Base-by-base conservation (phyloP, 805 yeast species). In the Candida sakaeoensis region DNA sequence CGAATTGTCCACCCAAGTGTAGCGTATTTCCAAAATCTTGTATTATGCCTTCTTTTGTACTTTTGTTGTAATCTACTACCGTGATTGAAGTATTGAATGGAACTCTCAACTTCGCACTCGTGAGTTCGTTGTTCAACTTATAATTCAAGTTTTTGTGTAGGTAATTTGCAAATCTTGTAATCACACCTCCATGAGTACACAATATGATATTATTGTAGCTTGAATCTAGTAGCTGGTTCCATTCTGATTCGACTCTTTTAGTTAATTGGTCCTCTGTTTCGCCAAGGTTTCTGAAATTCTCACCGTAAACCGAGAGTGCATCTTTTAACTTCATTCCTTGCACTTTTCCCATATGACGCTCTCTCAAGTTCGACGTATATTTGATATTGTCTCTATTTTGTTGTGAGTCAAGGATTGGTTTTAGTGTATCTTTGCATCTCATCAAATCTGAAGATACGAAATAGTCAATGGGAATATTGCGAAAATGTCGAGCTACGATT, bases 111-210 rank as follows among this genome's bases (percentile, higher is more conserved):
- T 65, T 69, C 0, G 60, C 67, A 4, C 60, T 60, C 1, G 60
- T 54, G 37, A 76, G 59, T 1, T 61, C 64, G 3, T 62, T 58
- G 3, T 58, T 61, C 37, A 77, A 64, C 2, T 45, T 45, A 47
- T 65, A 77, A 9, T 56, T 51, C 21, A 53, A 49, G 16, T 64
- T 69, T 4, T 57, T 51, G 36, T 77, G 60, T 31, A 83, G 61
- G 54, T 79, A 68, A 44, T 74, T 73, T 28, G 77, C 54, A 26
- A 81, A 70, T 21, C 79, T 74, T 33, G 86, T 74, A 13, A 87
- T 80, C 1, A 84, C 83, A 7, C 95, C 95, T 15, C 95, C 95
- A 56, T 87, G 95, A 10, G 88, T 77, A 41, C 87, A 77, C 15
- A 85, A 43, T 10, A 80, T 64, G 2, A 83, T 71, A 49, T 84